Base-by-base conservation (phyloP, 441 rosid species). In the Gossypium lobatum region DNA sequence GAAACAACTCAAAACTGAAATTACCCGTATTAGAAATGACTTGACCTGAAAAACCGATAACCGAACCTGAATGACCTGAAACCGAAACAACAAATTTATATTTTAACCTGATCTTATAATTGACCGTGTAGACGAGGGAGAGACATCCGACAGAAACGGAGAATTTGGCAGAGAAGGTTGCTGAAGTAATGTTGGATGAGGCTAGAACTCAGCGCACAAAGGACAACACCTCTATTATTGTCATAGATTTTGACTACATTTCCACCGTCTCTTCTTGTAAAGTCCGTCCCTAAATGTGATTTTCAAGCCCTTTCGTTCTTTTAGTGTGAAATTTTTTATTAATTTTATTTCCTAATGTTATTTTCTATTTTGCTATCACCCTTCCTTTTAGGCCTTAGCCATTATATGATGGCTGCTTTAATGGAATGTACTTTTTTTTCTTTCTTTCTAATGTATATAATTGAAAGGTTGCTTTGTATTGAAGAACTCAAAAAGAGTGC, bases 151-250 rank as follows among this genome's bases (percentile, higher is more conserved):
- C 66, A 9, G 84, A 76, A 26, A 64, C 52, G 73, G 95, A 79
- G 81, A 84, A 85, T 74, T 46, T 74, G 3, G 89, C 93, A 6
- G 94, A 91, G 89, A 89, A 87, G 85, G 83, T 89, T 76, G 99
- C 97, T 75, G 82, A 82, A 65, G 82, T 79, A 73, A 75, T 93
- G 74, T 84, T 95, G 87, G 79, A 80, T 18, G 99, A 93, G 85
- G 99, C 98, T 64, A 92, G 86, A 84, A 80, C 84, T 52, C 85
- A 81, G 83, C 91, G 96, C 71, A 96, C 99, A 61, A 93, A 92
- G 87, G 97, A 96, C 83, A 92, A 95, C 79, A 92, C 98, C 78
- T 88, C 98, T 54, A 80, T 95, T 83, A 77, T 96, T 77, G 88
- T 85, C 88, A 80, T 95, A 85, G 97, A 89, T 80, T 88, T 95